phyloP scores from a whole-genome alignment of 2,329 filamentous ascomycete genomes.

The Ophiostoma pallidulum region DNA sequence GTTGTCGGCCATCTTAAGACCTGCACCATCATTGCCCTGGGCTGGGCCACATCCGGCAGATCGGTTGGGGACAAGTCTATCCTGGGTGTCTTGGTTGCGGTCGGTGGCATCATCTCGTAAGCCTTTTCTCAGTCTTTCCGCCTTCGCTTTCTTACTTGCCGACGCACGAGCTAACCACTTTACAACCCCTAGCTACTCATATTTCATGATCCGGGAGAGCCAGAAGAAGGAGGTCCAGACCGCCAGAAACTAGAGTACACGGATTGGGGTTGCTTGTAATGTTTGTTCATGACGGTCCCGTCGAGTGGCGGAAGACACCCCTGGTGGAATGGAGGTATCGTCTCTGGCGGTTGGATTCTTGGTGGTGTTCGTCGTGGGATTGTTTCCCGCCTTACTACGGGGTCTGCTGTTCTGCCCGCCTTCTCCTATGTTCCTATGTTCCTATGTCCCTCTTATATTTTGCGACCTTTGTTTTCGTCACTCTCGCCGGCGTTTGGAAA shows the following conservation, averaged over 20 bases:
- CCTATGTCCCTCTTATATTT: not conserved
- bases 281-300: not conserved
- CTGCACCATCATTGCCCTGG: slow-evolving; percentile 53
- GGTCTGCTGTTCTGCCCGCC: not conserved
- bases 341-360: not conserved
- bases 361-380: not conserved
- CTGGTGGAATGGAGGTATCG: no score
- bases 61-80: slow-evolving; percentile 46
- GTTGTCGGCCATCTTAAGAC: slow-evolving; percentile 59
- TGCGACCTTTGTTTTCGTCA: not conserved
- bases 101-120: slow-evolving; percentile 49
- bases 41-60: slow-evolving; percentile 49
- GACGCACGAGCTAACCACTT: slow-evolving; percentile 2
- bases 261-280: not conserved
- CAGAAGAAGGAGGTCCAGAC: slow-evolving; percentile 14
- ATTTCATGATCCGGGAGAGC: slow-evolving; percentile 24
- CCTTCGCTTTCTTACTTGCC: not conserved
- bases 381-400: not conserved
- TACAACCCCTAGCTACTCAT: slow-evolving; percentile 23
- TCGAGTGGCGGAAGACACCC: no score
- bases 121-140: slow-evolving; percentile 18
- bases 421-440: not conserved
- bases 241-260: not conserved
- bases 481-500: slow-evolving; percentile 1
- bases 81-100: slow-evolving; percentile 44